Percentiles rank a stretch among this genome's conserved stretches.
phyloP scores from a whole-genome alignment of 169 alveolate species.

The Eimeria maxima region DNA sequence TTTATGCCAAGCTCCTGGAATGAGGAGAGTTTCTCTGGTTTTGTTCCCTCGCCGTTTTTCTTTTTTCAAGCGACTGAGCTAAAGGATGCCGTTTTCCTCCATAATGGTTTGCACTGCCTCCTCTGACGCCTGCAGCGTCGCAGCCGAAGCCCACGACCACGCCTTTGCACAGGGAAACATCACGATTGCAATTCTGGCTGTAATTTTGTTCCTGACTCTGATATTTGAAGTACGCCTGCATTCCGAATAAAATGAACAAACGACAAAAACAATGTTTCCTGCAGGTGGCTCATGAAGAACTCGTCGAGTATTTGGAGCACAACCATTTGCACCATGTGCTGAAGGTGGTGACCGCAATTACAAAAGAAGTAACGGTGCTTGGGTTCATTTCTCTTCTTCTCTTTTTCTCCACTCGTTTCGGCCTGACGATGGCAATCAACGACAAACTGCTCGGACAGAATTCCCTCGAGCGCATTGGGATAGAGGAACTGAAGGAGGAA shows the following conservation, averaged over 20 bases:
- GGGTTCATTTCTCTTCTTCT: constrained; percentile 82
- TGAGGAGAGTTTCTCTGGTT: background rate
- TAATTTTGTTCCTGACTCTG: constrained; percentile 64
- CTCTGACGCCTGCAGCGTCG: constrained; percentile 8
- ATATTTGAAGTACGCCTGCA: constrained; percentile 63
- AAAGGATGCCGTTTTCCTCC: background rate
- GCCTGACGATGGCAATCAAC: constrained; percentile 72
- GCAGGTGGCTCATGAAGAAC: constrained; percentile 75
- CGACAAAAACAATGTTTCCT: too few species aligned
- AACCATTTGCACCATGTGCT: constrained; percentile 75
- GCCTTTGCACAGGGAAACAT: constrained; percentile 13
- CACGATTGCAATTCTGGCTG: constrained; percentile 60
- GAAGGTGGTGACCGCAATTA: constrained; percentile 65
- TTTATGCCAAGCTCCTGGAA: background rate
- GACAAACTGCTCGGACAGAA: constrained; percentile 79
- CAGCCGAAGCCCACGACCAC: constrained; percentile 50
- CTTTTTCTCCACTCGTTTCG: constrained; percentile 70
- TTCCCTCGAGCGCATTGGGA: constrained; percentile 70
- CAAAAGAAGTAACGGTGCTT: constrained; percentile 80
- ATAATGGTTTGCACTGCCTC: constrained; percentile 38
- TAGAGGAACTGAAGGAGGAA: constrained; percentile 78
- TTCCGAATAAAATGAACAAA: background rate
- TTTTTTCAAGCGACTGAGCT: background rate
- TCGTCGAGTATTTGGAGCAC: constrained; percentile 60
- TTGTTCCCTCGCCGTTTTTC: background rate